Percentiles rank a stretch among this genome's conserved stretches.
phyloP scores from a whole-genome alignment of 345 rosid genomes.

The Sisymbrium irio region DNA sequence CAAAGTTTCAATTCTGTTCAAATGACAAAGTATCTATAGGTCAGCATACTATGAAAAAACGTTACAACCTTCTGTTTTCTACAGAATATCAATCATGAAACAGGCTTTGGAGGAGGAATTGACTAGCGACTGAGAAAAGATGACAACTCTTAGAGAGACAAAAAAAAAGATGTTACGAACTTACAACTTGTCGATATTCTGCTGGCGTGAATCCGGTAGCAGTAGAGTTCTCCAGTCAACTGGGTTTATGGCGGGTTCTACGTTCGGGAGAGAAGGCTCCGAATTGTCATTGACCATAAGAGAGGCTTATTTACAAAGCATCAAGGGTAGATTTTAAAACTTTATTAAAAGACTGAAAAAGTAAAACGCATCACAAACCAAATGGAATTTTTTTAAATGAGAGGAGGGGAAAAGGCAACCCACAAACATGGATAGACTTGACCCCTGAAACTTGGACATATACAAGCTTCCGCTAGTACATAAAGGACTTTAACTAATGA shows the following conservation, averaged over 20 bases:
- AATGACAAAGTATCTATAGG: not conserved
- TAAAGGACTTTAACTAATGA: too few relatives aligned
- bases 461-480: not conserved
- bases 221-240: constrained; percentile 56
- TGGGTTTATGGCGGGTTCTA: not conserved
- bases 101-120: not conserved
- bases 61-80: not conserved
- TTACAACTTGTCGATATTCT: constrained; percentile 49
- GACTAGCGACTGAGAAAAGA: not conserved
- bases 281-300: not conserved
- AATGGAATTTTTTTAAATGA: not conserved
- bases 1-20: constrained; percentile 10
- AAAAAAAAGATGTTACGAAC: not conserved
- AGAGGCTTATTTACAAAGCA: not conserved
- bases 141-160: not conserved
- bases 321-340: not conserved
- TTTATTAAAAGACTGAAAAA: not conserved
- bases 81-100: not conserved
- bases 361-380: not conserved
- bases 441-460: not conserved
- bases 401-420: not conserved
- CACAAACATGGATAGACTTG: not conserved
- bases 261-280: too few relatives aligned
- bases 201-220: constrained; percentile 43
- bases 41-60: not conserved